Evolutionary conservation across 257 asterid species (phyloP), one percentile per base, ranked within the genome.

Genomic region (Nicotiana undulata): DNA sequence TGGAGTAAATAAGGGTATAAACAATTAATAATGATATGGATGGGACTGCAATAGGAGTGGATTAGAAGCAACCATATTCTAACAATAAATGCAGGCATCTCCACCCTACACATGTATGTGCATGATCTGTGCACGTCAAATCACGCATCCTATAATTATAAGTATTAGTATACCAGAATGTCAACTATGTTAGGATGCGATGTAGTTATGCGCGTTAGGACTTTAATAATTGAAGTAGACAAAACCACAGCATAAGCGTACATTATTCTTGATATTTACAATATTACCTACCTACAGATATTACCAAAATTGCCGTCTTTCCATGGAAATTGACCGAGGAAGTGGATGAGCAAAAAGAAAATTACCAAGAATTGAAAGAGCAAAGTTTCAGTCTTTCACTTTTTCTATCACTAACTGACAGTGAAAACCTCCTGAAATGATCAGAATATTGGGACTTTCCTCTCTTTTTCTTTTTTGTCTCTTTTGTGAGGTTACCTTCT

Each of bases 401-500:
- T 67, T 67, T n/a, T 40, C 58, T 6, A 20, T 5, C 32, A 40
- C 20, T 44, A 32, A 22, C 20, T 40, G 34, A 44, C 17, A 24
- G 37, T 70, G 59, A 70, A 40, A 70, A 44, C 59, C 77, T 70
- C 77, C 59, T 44, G 59, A 20, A 20, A 70, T 70, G 77, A 70
- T 56, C 24, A 70, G 13, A 44, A 44, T 7, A 56, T 70, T 44
- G 31, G 77, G 29, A 22, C 77, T 70, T 70, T 70, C 77, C 77
- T 70, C 22, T 46, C 15, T 6, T 70, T 70, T 44, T 22, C 60
- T 63, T 32, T 79, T 80, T 64, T 66, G 75, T 49, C 75, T 59
- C 13, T 66, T 59, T 56, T 46, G 51, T 66, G 78, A 80, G 2
- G 67, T 66, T 18, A 52, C 77, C 77, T 55, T 52, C 83, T 80